Evolutionary conservation across 768 basidiomycete species (phyloP).

Genomic region (Fomitopsis pulvina): DNA sequence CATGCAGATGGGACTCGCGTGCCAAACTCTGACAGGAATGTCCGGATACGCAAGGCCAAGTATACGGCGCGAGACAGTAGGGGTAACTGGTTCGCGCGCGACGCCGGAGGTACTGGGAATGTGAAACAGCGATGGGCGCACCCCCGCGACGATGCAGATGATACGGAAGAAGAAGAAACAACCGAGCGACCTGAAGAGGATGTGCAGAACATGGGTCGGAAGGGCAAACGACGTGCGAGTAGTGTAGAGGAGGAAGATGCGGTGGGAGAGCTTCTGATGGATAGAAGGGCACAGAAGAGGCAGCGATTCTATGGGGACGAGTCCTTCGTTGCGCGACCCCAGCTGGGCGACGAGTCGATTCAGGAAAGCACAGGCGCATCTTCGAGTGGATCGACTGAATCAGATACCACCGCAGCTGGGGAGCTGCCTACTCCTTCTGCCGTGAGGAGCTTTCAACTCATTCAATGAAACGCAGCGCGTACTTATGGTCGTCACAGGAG

Average conservation of each 20-base stretch:
- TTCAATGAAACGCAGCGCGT: not conserved
- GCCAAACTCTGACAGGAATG: constrained; percentile 32
- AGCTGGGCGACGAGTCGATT: constrained; percentile 7
- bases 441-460: constrained; percentile 29
- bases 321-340: constrained; percentile 42
- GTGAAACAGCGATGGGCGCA: constrained; percentile 32
- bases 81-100: constrained; percentile 61
- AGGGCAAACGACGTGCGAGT: constrained; percentile 17
- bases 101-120: constrained; percentile 49
- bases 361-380: not conserved
- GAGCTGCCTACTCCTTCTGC: constrained; percentile 37
- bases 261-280: constrained; percentile 9
- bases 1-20: constrained; percentile 62
- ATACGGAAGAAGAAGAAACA: constrained; percentile 21
- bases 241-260: no score
- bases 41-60: constrained; percentile 27
- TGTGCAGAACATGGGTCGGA: constrained; percentile 11
- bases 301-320: constrained; percentile 42
- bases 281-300: constrained; percentile 32
- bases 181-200: constrained; percentile 1
- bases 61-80: constrained; percentile 37
- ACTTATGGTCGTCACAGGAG: constrained; percentile 30
- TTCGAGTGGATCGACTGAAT: not conserved
- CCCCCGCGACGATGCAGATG: constrained; percentile 10
- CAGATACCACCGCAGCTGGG: not conserved